Percentiles rank a stretch among this genome's conserved stretches.
These are phyloP conservation scores for Colletotrichum horii DNA, from an alignment of 2,329 filamentous ascomycete species.

Conservation along the genomic window DNA sequence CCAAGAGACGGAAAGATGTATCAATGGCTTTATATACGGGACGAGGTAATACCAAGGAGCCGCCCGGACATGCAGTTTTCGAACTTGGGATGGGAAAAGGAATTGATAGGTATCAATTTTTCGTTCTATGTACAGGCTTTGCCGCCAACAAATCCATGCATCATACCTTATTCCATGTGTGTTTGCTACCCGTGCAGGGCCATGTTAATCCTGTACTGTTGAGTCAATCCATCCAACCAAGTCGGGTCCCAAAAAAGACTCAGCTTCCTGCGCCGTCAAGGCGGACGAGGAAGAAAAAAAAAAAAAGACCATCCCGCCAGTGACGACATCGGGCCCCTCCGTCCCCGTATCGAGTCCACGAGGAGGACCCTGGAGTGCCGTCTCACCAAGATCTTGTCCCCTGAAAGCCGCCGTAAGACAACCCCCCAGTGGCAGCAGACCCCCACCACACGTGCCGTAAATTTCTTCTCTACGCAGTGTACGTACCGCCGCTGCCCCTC, in stretches of 20 bases:
- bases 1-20: not conserved
- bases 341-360: constrained; percentile 4
- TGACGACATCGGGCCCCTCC: not conserved
- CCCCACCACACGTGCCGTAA: not conserved
- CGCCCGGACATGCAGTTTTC: not conserved
- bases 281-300: not conserved
- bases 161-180: not conserved
- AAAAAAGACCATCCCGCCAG: not conserved
- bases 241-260: not conserved
- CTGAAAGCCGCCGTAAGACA: not conserved
- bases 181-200: not conserved
- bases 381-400: not conserved
- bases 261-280: not conserved
- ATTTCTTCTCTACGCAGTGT: not conserved
- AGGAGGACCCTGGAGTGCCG: not conserved
- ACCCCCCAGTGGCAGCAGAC: not conserved
- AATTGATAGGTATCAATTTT: not conserved
- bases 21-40: not conserved
- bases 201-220: not conserved
- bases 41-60: not conserved
- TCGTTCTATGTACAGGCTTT: not conserved
- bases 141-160: not conserved
- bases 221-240: not conserved
- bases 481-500: not conserved
- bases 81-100: not conserved